phyloP scores from a whole-genome alignment of 257 asterid genomes.

The Ligustrum vulgare region DNA sequence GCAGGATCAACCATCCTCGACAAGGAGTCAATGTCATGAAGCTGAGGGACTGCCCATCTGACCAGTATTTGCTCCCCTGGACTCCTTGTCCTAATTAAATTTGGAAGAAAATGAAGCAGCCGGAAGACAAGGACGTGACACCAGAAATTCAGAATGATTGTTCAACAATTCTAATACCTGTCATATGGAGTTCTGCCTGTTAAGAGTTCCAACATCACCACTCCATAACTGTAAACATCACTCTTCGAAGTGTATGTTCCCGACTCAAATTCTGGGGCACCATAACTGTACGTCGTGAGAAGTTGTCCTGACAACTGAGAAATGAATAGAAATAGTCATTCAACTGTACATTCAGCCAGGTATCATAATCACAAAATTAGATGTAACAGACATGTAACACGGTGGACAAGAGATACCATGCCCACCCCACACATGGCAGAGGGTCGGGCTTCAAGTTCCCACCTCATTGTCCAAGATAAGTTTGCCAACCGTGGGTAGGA shows the following conservation, averaged over 20 bases:
- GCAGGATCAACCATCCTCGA: constrained; percentile 92
- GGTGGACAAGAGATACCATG: too few relatives aligned
- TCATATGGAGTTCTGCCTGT: constrained; percentile 91
- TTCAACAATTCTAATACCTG: constrained; percentile 46
- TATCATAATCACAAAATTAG: background rate
- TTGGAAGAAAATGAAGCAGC: constrained; percentile 20
- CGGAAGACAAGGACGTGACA: background rate
- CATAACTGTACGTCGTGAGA: constrained; percentile 90
- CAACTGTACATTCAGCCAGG: constrained; percentile 11
- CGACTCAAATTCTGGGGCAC: constrained; percentile 93
- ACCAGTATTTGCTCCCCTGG: constrained; percentile 90
- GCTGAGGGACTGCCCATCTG: constrained; percentile 96
- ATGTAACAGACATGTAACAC: background rate
- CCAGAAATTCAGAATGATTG: constrained; percentile 1
- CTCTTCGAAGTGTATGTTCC: constrained; percentile 83
- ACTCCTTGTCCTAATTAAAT: constrained; percentile 52
- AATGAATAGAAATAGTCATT: constrained; percentile 7
- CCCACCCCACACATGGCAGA: too few relatives aligned
- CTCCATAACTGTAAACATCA: constrained; percentile 93
- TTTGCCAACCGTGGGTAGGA: too few relatives aligned
- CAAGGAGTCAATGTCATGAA: constrained; percentile 93
- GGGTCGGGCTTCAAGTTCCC: too few relatives aligned
- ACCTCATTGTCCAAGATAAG: too few relatives aligned
- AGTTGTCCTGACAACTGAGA: constrained; percentile 93
- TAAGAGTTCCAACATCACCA: constrained; percentile 90